Base-by-base conservation (phyloP, 805 yeast species). In the Kluyveromyces wickerhamii region DNA sequence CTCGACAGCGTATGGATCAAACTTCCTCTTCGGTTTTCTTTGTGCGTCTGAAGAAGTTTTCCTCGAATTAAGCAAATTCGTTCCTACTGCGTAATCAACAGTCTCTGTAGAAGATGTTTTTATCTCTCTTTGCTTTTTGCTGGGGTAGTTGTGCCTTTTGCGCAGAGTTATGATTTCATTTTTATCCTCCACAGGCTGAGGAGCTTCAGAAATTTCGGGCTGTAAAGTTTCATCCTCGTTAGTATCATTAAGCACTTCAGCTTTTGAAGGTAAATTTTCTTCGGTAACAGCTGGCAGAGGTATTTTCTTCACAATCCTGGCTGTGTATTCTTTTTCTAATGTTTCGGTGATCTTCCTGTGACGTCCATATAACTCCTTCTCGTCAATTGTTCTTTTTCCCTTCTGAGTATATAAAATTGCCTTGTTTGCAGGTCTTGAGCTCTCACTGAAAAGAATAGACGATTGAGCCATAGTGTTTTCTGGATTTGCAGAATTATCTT, bases 1-100 rank as follows among this genome's bases (percentile, higher is more conserved):
- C 5, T 58, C 62, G 29, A 62, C 64, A 13, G 67, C 53, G 43
- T 76, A 79, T 4, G 87, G 86, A 56, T 79, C 79, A 42, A 73
- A 79, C 7, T 68, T 57, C 45, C 69, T 67, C 50, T 67, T 68
- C 31, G 54, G 57, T 11, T 39, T 35, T 30, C 30, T 36, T 16
- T 34, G 32, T 23, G 31, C 26, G 13, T 44, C 28, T 28, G 43
- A 21, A 21, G 29, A 18, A 17, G 40, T 30, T 18, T 12, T 40
- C 17, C 49, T 49, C 8, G 51, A 50, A 18, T 21, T 22, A 39
- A 73, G 51, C 10, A 72, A 57, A 37, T 64, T 69, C 20, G 65
- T 64, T 11, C 68, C 65, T 21, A 52, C 62, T 0, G 54, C 45
- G 41, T 72, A 74, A 45, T 75, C 77, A 30, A 74, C 48, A 5